phyloP scores from a whole-genome alignment of 331 rosid species.

The Pyracantha coccinea region DNA sequence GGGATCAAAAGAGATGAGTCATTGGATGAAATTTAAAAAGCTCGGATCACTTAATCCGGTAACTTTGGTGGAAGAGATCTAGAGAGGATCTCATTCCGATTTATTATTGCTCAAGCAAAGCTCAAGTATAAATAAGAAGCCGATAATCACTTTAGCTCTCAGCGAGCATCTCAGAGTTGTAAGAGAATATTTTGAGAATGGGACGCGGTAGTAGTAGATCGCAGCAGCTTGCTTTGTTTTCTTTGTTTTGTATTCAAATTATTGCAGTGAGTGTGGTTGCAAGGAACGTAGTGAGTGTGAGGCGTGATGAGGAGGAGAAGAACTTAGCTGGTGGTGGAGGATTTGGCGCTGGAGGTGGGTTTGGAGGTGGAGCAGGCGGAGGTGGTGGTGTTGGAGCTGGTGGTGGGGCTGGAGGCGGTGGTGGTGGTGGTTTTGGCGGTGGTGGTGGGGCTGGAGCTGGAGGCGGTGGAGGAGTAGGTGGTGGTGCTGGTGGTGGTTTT shows the following conservation, averaged over 20 bases:
- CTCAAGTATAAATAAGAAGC: no score
- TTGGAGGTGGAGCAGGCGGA: neutral
- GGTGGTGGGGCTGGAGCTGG: no score
- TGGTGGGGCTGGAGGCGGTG: neutral
- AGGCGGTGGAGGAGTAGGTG: slow-evolving; percentile 3
- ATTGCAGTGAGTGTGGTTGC: slow-evolving; percentile 54
- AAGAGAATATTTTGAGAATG: slow-evolving; percentile 17
- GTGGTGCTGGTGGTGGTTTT: neutral
- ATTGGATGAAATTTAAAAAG: no score
- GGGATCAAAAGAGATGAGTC: accelerated
- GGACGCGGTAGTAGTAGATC: slow-evolving; percentile 12
- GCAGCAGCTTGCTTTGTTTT: slow-evolving; percentile 21
- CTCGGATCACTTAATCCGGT: accelerated
- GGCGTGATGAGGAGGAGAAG: slow-evolving; percentile 39
- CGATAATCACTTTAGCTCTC: neutral
- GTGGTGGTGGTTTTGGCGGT: neutral
- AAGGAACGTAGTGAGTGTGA: slow-evolving; percentile 34
- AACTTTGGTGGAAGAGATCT: accelerated
- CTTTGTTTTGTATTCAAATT: slow-evolving; percentile 40
- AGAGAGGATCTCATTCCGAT: no score
- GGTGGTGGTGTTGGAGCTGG: neutral
- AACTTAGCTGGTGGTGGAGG: neutral
- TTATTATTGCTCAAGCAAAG: no score
- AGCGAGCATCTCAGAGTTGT: neutral
- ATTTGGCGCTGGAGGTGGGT: neutral